phyloP scores from a whole-genome alignment of 345 rosid genomes.

The Carallia brachiata region DNA sequence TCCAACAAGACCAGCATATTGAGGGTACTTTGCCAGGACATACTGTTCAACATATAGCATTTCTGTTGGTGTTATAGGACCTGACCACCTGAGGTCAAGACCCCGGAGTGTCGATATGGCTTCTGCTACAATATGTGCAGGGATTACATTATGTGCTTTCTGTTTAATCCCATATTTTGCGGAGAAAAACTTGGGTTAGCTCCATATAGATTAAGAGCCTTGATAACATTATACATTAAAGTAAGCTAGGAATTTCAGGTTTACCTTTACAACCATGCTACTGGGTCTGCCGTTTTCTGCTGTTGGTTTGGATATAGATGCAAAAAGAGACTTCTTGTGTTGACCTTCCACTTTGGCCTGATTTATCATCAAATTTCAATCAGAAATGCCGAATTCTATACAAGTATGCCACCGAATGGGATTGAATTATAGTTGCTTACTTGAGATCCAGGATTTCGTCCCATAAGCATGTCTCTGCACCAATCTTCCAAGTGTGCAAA shows the following conservation, averaged over 20 bases:
- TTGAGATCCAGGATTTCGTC: constrained; percentile 30
- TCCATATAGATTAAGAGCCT: not conserved
- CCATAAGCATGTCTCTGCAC: constrained; percentile 24
- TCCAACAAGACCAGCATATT: constrained; percentile 58
- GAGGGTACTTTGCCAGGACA: constrained; percentile 66
- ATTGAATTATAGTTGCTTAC: constrained; percentile 23
- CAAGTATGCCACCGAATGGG: no score
- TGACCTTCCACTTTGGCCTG: constrained; percentile 48
- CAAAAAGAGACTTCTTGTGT: constrained; percentile 33
- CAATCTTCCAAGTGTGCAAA: constrained; percentile 3
- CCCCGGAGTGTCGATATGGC: constrained; percentile 70
- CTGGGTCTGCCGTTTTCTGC: constrained; percentile 49
- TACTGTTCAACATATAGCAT: constrained; percentile 67
- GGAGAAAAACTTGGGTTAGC: not conserved
- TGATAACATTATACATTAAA: not conserved
- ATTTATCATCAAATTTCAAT: not conserved
- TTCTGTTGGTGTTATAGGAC: constrained; percentile 67
- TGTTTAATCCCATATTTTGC: constrained; percentile 21
- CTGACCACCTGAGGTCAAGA: constrained; percentile 69
- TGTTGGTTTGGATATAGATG: constrained; percentile 43
- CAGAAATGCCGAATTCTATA: not conserved
- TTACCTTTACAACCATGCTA: constrained; percentile 71
- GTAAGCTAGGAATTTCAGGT: not conserved
- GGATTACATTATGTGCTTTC: constrained; percentile 62
- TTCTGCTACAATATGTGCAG: constrained; percentile 70